A percentile compares a stretch with the other conserved stretches of the same genome.
These are phyloP conservation scores for Wickerhamiella occidentalis DNA, from an alignment of 805 yeast genomes.

Conservation along the genomic window DNA sequence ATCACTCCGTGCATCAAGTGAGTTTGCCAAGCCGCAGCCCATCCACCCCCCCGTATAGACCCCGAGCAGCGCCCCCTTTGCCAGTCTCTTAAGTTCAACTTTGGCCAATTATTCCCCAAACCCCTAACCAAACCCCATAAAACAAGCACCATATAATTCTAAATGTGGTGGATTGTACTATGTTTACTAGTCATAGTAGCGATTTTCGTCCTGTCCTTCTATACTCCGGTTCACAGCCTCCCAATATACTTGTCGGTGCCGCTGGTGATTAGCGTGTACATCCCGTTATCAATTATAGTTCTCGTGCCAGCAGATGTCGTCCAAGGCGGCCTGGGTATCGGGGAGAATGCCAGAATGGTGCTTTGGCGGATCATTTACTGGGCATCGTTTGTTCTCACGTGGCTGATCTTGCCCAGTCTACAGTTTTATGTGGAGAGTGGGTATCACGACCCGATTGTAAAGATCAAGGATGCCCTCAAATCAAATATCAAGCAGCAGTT, in stretches of 20 bases:
- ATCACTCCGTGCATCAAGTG: slow-evolving; percentile 6
- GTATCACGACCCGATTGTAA: slow-evolving; percentile 36
- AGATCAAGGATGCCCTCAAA: slow-evolving; percentile 45
- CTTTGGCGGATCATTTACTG: slow-evolving; percentile 71
- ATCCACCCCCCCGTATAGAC: background rate
- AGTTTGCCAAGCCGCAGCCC: background rate
- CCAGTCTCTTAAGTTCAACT: too few relatives aligned
- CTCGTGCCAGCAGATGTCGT: slow-evolving; percentile 65
- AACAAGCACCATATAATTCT: too few relatives aligned
- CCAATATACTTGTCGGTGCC: slow-evolving; percentile 19
- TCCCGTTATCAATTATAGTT: slow-evolving; percentile 64
- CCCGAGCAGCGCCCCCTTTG: too few relatives aligned
- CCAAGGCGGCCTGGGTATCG: slow-evolving; percentile 33
- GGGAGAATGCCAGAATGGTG: slow-evolving; percentile 36
- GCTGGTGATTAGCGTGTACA: slow-evolving; percentile 37
- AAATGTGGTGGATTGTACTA: slow-evolving; percentile 9
- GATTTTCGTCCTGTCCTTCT: slow-evolving; percentile 2
- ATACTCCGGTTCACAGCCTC: slow-evolving; percentile 9
- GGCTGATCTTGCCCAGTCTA: slow-evolving; percentile 60
- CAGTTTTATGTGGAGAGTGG: slow-evolving; percentile 69
- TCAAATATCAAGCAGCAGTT: slow-evolving; percentile 50
- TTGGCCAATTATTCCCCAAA: too few relatives aligned
- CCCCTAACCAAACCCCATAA: too few relatives aligned
- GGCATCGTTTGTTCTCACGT: slow-evolving; percentile 67
- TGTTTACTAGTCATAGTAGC: slow-evolving; percentile 4